Conservation (phyloP, 495 filamentous ascomycete genomes). For the Hypoxylon fragiforme region DNA sequence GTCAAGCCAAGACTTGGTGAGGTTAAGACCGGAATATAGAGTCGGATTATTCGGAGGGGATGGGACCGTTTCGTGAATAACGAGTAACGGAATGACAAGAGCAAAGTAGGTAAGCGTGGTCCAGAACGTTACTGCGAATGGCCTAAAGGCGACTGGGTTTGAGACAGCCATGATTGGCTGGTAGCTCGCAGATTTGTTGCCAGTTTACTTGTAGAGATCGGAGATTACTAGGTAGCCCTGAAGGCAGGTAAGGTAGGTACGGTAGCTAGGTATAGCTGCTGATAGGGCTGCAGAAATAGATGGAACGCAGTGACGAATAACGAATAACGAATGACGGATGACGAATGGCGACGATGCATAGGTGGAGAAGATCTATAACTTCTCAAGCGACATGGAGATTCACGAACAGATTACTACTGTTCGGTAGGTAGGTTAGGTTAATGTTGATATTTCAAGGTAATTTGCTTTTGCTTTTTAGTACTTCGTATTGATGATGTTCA, state of each 20-base stretch:
- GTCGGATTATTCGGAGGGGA: conserved; percentile 60
- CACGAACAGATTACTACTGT: neutral
- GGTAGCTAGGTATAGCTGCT: too few species aligned
- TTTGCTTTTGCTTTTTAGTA: too few species aligned
- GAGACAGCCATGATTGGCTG: conserved; percentile 39
- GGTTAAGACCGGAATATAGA: conserved; percentile 65
- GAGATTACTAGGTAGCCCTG: conserved; percentile 13
- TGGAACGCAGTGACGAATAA: conserved; percentile 19
- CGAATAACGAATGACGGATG: neutral
- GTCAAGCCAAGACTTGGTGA: conserved; percentile 86
- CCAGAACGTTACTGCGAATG: conserved; percentile 73
- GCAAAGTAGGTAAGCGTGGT: conserved; percentile 70
- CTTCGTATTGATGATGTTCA: neutral
- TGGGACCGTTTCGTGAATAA: conserved; percentile 76
- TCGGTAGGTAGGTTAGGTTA: neutral
- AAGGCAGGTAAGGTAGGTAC: too few species aligned
- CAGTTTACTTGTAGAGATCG: conserved; percentile 20
- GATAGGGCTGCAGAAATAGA: conserved; percentile 26
- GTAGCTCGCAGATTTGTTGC: conserved; percentile 10
- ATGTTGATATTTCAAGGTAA: neutral
- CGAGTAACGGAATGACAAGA: conserved; percentile 67
- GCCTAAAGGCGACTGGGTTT: conserved; percentile 56
- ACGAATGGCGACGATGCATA: conserved; percentile 26
- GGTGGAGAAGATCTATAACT: too few species aligned
- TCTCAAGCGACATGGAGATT: conserved; percentile 8